phyloP scores from a whole-genome alignment of 2,329 filamentous ascomycete genomes.

The Exserohilum turcica region DNA sequence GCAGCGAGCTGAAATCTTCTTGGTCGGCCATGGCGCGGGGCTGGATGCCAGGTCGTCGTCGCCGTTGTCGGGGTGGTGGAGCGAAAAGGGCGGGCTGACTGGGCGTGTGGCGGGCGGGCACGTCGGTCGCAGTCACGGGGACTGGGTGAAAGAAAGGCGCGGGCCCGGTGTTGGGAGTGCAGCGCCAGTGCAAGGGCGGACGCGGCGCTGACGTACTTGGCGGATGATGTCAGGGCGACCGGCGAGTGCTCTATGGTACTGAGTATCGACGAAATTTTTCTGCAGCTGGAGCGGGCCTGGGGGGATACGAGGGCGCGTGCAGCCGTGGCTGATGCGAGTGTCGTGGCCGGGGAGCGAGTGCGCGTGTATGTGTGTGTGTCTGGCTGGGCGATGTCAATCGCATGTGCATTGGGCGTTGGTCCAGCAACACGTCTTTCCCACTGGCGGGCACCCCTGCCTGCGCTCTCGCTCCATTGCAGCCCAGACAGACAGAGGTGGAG shows the following conservation, averaged over 20 bases:
- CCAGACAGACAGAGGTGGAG: background rate
- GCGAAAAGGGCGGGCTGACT: too few relatives aligned
- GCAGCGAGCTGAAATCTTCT: slow-evolving; percentile 78
- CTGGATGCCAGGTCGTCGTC: too few relatives aligned
- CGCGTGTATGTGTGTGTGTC: background rate
- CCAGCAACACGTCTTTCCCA: slow-evolving; percentile 8
- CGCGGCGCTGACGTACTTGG: slow-evolving; percentile 12
- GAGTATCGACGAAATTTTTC: too few relatives aligned
- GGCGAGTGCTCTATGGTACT: too few relatives aligned
- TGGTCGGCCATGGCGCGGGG: slow-evolving; percentile 72
- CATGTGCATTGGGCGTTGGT: slow-evolving; percentile 8
- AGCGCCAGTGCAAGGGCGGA: background rate
- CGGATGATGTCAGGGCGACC: slow-evolving; percentile 11
- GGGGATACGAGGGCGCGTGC: background rate
- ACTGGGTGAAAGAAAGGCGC: background rate
- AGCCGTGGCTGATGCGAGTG: slow-evolving; percentile 6
- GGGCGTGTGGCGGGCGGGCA: slow-evolving; percentile 14
- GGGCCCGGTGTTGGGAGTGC: background rate
- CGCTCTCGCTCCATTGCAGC: slow-evolving; percentile 1
- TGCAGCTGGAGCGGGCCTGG: background rate
- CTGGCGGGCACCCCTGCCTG: slow-evolving; percentile 19
- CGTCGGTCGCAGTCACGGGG: slow-evolving; percentile 9
- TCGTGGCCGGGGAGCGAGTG: background rate
- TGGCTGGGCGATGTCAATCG: slow-evolving; percentile 6
- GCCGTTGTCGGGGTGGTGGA: slow-evolving; percentile 1